Evolutionary conservation across 306 rosid genomes (phyloP).

Genomic region (Mucuna pruriens): DNA sequence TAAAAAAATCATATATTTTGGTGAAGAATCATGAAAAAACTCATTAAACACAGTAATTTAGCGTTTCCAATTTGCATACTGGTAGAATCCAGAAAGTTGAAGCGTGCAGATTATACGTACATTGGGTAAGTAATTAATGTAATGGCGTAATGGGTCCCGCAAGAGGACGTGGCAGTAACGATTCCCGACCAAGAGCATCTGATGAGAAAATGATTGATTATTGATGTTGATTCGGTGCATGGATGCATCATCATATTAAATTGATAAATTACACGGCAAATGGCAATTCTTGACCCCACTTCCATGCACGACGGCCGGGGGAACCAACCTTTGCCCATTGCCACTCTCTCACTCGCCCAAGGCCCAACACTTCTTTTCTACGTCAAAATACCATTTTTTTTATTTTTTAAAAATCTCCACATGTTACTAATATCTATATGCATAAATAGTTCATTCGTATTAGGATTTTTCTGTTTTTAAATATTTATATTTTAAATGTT

Average conservation of each 20-base stretch:
- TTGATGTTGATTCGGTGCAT: neutral
- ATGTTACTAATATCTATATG: no score
- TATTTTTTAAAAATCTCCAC: neutral
- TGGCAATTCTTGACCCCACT: neutral
- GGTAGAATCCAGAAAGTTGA: neutral
- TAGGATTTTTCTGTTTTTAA: neutral
- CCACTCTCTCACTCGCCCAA: neutral
- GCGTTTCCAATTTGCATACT: no score
- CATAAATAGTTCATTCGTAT: no score
- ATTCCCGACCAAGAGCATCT: constrained; percentile 64
- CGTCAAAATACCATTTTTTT: neutral
- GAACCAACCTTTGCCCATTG: neutral
- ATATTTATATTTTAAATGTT: no score
- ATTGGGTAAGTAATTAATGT: neutral
- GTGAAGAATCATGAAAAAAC: no score
- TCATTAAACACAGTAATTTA: no score
- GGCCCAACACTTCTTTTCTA: neutral
- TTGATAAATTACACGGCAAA: neutral
- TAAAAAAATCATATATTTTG: no score
- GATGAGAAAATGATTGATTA: constrained; percentile 45
- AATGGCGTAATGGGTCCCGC: constrained; percentile 30
- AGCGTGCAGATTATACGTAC: neutral
- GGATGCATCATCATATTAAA: no score
- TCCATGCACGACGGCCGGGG: neutral
- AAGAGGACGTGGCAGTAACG: constrained; percentile 39